Base-by-base conservation (phyloP, 225 moss, liverwort and hornwort species). In the Sphagnum tenellum region DNA sequence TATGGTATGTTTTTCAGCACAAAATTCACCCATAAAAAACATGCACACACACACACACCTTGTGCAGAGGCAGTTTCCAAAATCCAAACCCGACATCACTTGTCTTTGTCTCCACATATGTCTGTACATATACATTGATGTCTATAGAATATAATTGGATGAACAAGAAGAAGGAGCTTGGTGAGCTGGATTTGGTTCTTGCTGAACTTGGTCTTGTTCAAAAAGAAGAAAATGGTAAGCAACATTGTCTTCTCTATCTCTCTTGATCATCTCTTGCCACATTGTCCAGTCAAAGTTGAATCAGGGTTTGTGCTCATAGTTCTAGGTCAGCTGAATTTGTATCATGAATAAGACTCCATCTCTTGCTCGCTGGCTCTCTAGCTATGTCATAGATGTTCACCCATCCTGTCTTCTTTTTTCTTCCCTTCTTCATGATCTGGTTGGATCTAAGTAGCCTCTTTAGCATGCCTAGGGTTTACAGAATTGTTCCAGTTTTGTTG, bases 111-210 rank as follows among this genome's bases (percentile, higher is more conserved):
- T 29, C 1, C 29, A 29, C 29, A 29, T 29, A 29, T 29, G 29
- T 29, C 29, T 29, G 0, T 1, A 29, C 29, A 29, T 29, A 29
- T 29, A 29, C 29, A 29, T 29, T 29, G 29, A 29, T 29, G 29
- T 29, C 29, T 29, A 29, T 29, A 29, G 29, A 29, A 29, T 29
- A 29, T 29, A 29, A 29, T 29, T 29, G 29, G 29, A 29, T 29
- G 29, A 29, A n/a, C n/a, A 86, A 86, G 11, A 86, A 86, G 74
- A 86, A 86, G 69, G 86, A 82, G 64, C 54, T 86, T 64, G 82
- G 79, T 8, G 86, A 79, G 65, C 75, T 86, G 70, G 82, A 79
- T 68, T 79, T 82, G 66, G 82, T 86, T 66, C 79, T 86, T 60
- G 82, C 79, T 0, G 72, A 79, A 58, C 76, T 86, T 7, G 63